Evolutionary conservation across 805 yeast genomes (phyloP).

Genomic region (Yarrowia sp.): DNA sequence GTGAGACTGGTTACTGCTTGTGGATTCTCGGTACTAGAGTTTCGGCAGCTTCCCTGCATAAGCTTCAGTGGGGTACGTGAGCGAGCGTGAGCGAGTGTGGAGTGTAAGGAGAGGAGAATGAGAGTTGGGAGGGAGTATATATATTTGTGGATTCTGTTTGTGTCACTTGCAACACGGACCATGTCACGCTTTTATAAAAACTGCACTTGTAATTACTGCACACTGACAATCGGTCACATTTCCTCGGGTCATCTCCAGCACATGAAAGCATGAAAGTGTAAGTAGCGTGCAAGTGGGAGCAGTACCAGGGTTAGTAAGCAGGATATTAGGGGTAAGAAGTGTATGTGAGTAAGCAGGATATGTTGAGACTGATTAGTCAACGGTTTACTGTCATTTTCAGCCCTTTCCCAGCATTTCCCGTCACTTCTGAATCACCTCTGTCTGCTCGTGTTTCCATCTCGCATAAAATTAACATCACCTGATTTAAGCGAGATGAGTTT

Average conservation of each 20-base stretch:
- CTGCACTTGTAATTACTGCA: too few relatives aligned
- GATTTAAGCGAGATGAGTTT: too few relatives aligned
- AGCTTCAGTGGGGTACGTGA: constrained; percentile 8
- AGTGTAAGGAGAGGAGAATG: neutral
- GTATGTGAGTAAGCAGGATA: too few relatives aligned
- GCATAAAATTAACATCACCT: too few relatives aligned
- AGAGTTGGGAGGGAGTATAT: neutral
- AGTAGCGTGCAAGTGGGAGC: too few relatives aligned
- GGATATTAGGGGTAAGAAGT: too few relatives aligned
- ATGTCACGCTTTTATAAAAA: neutral
- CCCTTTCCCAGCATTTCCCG: too few relatives aligned
- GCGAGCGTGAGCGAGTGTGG: neutral
- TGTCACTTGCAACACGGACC: neutral
- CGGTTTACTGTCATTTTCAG: too few relatives aligned
- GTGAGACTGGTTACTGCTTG: neutral
- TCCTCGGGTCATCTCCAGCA: constrained; percentile 12
- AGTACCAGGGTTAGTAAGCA: too few relatives aligned
- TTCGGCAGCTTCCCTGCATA: constrained; percentile 15
- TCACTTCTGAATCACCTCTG: too few relatives aligned
- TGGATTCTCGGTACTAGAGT: neutral
- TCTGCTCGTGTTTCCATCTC: too few relatives aligned
- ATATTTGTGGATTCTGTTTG: neutral
- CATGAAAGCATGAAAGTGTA: constrained; percentile 12
- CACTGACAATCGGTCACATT: neutral
- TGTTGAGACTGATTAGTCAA: too few relatives aligned